A percentile compares a stretch with the other conserved stretches of the same genome.
Evolutionary conservation across 2,329 filamentous ascomycete species (phyloP).

Genomic region (Lizonia empirigonia): DNA sequence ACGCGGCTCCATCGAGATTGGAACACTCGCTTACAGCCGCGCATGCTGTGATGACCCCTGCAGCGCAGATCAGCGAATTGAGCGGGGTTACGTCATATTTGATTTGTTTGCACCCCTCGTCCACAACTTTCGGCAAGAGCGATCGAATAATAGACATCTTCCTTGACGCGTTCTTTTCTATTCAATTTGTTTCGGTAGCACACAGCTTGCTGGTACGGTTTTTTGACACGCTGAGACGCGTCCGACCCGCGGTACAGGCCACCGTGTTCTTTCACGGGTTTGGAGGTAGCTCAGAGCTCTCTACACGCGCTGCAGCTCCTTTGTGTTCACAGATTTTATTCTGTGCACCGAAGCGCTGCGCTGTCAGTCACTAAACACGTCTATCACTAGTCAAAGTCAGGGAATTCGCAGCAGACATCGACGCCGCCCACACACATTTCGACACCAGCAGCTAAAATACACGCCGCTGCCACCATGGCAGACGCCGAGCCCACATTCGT

Average conservation of each 20-base stretch:
- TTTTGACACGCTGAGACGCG: neutral
- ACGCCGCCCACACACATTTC: neutral
- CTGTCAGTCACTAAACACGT: neutral
- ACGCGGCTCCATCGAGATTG: too few species aligned
- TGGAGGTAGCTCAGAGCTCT: neutral
- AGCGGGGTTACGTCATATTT: slow-evolving; percentile 3
- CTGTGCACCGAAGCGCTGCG: neutral
- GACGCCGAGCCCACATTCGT: slow-evolving; percentile 37
- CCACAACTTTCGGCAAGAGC: neutral
- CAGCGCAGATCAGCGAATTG: slow-evolving; percentile 8
- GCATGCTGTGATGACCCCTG: slow-evolving; percentile 11
- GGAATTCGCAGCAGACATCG: neutral
- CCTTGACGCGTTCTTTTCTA: neutral
- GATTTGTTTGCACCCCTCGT: slow-evolving; percentile 7
- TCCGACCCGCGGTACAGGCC: neutral
- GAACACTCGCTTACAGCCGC: too few species aligned
- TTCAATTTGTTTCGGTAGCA: neutral
- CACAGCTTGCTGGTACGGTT: neutral
- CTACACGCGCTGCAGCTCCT: neutral
- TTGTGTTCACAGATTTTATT: neutral
- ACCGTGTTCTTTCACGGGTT: slow-evolving; percentile 12
- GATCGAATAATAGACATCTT: neutral
- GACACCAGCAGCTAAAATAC: neutral
- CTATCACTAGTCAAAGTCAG: neutral
- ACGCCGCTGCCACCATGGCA: slow-evolving; percentile 30